Base-by-base conservation (phyloP, 331 rosid species). In the Prunus yedoensis region DNA sequence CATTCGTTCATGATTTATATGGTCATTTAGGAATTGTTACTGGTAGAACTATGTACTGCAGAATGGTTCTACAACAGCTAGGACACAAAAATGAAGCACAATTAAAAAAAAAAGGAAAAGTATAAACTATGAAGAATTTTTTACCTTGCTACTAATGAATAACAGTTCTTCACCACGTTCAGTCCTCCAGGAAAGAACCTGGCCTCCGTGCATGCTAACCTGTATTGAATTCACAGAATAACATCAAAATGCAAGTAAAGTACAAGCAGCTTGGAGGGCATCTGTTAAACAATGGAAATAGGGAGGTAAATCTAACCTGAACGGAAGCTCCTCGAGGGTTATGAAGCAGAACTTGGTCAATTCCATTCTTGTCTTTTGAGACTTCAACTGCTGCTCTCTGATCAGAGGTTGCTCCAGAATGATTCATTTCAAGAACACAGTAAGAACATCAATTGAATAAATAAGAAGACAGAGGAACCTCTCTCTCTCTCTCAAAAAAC, bases 181-280 rank as follows among this genome's bases (percentile, higher is more conserved):
- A 16, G 82, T 87, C 84, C 71, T 90, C 99, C 97, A 92, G 0
- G 99, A 95, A 82, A 85, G 88, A 85, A 95, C 91, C 71, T 95
- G 99, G 35, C 89, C 99, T 78, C 99, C 99, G 25, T 90, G 83
- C 86, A 95, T 82, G 78, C 97, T 94, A 60, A 90, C 88, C 98
- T 93, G 90, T 10, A 81, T 41, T 63, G 16, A 6, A 63, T 57
- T 67, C 32, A 79, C 53, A 45, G 14, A 63, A 25, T 15, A 47
- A 8, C 63, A 74, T 68, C 75, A 71, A 62, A 50, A n/a, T 53
- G 63, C 45, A 74, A 52, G 35, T 70, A 74, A 66, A 54, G 57
- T 43, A 61, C 12, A 61, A 72, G 51, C 17, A n/a, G 35, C 65
- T 71, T 35, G 27, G 14, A 52, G 58, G 11, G 2, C 62, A 75